Conservation (phyloP, 495 filamentous ascomycete genomes). For the Penicillium longicatenatum region DNA sequence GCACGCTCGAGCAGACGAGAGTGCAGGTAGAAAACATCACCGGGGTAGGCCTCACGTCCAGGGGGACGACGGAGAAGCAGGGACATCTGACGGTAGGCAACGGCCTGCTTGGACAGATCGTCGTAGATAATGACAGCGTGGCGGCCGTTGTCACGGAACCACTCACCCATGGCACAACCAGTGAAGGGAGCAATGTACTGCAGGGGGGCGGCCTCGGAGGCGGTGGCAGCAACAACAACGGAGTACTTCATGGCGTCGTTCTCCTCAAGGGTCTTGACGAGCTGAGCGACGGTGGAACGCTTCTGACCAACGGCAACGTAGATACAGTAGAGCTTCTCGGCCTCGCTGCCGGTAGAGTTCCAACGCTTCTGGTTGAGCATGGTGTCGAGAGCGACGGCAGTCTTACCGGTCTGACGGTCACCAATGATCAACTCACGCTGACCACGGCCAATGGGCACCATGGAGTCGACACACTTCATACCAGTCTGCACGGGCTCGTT, state of each 20-base stretch:
- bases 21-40: constrained; percentile 99
- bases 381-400: constrained; percentile 95
- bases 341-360: constrained; percentile 87
- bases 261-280: constrained; percentile 99
- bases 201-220: constrained; percentile 91
- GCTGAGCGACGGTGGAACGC: constrained; percentile 97
- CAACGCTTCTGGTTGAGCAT: constrained; percentile 99
- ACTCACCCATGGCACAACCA: constrained; percentile 77
- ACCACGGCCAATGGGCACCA: constrained; percentile 99
- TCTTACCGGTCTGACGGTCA: constrained; percentile 99
- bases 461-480: constrained; percentile 98
- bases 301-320: constrained; percentile 99
- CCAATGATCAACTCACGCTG: constrained; percentile 99
- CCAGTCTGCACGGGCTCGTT: constrained; percentile 98
- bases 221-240: constrained; percentile 92
- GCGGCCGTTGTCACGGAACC: constrained; percentile 88
- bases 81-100: constrained; percentile 99
- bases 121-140: constrained; percentile 94
- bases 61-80: constrained; percentile 98
- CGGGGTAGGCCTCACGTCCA: constrained; percentile 99
- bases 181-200: constrained; percentile 98
- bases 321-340: constrained; percentile 98
- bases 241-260: constrained; percentile 99
- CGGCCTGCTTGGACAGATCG: constrained; percentile 98
- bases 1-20: constrained; percentile 99